These are phyloP conservation scores for Ganoderma sinense DNA, from an alignment of 1,284 basidiomycete species.

Conservation along the genomic window DNA sequence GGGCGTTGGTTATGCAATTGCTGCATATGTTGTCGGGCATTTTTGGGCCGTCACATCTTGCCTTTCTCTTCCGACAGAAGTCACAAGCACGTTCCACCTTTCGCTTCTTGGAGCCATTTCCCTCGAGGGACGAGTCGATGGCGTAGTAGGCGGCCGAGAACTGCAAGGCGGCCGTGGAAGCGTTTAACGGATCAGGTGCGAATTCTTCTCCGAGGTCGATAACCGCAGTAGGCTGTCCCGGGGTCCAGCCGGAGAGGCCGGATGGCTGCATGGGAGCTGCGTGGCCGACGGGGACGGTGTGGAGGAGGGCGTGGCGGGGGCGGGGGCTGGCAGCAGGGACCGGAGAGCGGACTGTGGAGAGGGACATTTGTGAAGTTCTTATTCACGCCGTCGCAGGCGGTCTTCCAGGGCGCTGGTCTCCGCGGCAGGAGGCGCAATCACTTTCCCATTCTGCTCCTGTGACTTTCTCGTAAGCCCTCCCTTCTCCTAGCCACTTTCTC, in stretches of 20 bases:
- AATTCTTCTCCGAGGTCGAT: slow-evolving; percentile 36
- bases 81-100: slow-evolving; percentile 78
- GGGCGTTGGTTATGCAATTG: slow-evolving; percentile 71
- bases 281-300: slow-evolving; percentile 12
- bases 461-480: slow-evolving; percentile 26
- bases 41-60: slow-evolving; percentile 73
- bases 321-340: slow-evolving; percentile 15
- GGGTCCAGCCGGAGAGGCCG: slow-evolving; percentile 27
- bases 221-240: slow-evolving; percentile 32
- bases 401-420: slow-evolving; percentile 27
- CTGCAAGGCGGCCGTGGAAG: slow-evolving; percentile 28
- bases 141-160: slow-evolving; percentile 34
- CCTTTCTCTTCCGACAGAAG: slow-evolving; percentile 71
- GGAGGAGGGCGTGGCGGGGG: slow-evolving; percentile 2
- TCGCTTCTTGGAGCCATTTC: slow-evolving; percentile 51
- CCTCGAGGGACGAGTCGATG: slow-evolving; percentile 34
- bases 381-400: slow-evolving; percentile 24
- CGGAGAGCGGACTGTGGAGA: slow-evolving; percentile 25
- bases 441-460: slow-evolving; percentile 29
- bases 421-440: slow-evolving; percentile 28
- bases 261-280: slow-evolving; percentile 27
- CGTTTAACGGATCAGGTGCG: slow-evolving; percentile 30
- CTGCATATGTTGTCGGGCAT: slow-evolving; percentile 70
- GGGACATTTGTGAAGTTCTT: slow-evolving; percentile 26
- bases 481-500: slow-evolving; percentile 17